Base-by-base conservation (phyloP, 305 asterid species). In the Solanum hybrid region DNA sequence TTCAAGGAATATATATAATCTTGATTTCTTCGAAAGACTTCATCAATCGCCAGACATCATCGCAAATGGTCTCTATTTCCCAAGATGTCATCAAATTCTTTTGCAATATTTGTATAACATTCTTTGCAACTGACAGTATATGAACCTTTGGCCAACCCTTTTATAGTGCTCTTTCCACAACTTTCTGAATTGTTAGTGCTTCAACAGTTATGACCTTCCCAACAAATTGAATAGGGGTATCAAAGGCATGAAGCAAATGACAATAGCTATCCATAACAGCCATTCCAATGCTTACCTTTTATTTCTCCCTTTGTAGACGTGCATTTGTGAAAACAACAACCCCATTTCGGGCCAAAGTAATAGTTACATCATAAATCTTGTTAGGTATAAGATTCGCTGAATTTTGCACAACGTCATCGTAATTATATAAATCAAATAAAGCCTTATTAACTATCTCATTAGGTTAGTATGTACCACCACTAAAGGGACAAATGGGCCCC, bases 181-280 rank as follows among this genome's bases (percentile, higher is more conserved):
- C 68, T 51, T 51, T 20, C 1, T 1, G 0, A 51, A 51, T 51
- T 51, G 8, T 6, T 15, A 51, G 68, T 51, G 68, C 68, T 51
- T 51, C n/a, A 15, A 1, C 9, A 51, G n/a, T 51, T 51, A 15
- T 51, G 68, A 51, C n/a, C 68, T 51, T 51, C n/a, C 68, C 68
- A 5, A 15, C 22, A 51, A 51, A 51, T 15, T 51, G 1, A 51
- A 15, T 15, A 51, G 3, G 68, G n/a, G n/a, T 51, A 51, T 2
- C n/a, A 51, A 51, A 51, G 22, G 1, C 68, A 51, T 51, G n/a
- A 51, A 51, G n/a, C n/a, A 51, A 51, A 51, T 51, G 68, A 15
- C 68, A 0, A 51, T 0, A 17, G 0, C 22, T 51, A 51, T 51
- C 68, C 9, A 15, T 15, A 51, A 0, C 1, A 1, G 3, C 3